Conservation (phyloP, 2,329 filamentous ascomycete species). For the Trichoderma harzianum region DNA sequence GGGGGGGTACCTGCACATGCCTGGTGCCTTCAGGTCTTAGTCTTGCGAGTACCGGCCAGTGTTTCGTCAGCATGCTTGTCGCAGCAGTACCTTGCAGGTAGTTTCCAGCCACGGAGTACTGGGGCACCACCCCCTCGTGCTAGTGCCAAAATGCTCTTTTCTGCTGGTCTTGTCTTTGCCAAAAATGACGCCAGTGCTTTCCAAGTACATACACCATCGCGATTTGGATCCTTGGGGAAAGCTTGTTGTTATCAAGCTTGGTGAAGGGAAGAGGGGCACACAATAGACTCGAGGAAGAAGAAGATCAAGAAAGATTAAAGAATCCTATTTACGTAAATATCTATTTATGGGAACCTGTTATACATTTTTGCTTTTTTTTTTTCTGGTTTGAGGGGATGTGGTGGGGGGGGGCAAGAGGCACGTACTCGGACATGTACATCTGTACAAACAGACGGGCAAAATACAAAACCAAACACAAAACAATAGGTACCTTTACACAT, state of each 20-base stretch:
- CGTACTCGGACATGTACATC: background rate
- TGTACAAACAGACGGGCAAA: background rate
- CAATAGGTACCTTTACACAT: too few relatives aligned
- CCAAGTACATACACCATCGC: background rate
- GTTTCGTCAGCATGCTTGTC: slow-evolving; percentile 3
- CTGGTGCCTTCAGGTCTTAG: background rate
- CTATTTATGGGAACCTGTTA: too few relatives aligned
- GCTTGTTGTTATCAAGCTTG: background rate
- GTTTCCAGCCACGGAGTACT: background rate
- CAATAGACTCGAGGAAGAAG: background rate
- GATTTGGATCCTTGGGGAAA: background rate
- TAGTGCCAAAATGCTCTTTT: background rate
- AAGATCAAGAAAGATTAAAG: background rate
- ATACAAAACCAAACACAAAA: background rate
- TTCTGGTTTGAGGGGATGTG: background rate
- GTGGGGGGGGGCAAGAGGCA: background rate
- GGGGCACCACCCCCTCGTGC: background rate
- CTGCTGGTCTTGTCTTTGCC: background rate
- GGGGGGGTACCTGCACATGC: slow-evolving; percentile 11
- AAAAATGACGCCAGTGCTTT: background rate
- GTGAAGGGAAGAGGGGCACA: background rate
- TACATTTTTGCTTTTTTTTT: too few relatives aligned
- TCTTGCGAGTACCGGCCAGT: background rate
- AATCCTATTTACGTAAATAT: too few relatives aligned
- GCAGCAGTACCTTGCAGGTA: slow-evolving; percentile 10